Conservation (phyloP, 2,329 filamentous ascomycete genomes). For the Hypoxylon sp. region DNA sequence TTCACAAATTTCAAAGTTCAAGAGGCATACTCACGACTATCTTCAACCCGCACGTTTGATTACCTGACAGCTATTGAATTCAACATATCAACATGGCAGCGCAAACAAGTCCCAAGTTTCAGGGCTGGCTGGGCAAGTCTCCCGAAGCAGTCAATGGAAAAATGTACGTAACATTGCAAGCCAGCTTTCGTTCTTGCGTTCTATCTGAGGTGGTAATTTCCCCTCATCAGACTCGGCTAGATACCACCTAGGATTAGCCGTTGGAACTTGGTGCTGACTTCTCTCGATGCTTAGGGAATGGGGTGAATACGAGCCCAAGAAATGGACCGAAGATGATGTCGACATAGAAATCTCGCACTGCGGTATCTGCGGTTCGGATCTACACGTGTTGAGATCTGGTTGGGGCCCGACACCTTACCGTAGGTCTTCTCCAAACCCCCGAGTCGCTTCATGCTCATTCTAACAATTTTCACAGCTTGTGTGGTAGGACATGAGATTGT, state of each 20-base stretch:
- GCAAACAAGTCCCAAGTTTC: slow-evolving; percentile 58
- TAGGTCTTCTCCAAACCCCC: slow-evolving; percentile 45
- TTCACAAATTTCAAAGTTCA: not conserved
- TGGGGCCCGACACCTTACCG: slow-evolving; percentile 62
- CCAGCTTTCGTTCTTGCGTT: too few relatives aligned
- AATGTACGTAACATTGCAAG: slow-evolving; percentile 55
- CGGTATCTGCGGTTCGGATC: slow-evolving; percentile 74
- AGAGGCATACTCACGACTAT: not conserved
- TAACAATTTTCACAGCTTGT: slow-evolving; percentile 56
- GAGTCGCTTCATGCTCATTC: slow-evolving; percentile 24
- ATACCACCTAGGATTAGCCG: too few relatives aligned
- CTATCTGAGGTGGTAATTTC: too few relatives aligned
- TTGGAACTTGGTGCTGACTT: slow-evolving; percentile 5
- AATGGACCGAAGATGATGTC: slow-evolving; percentile 75
- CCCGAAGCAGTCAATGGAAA: slow-evolving; percentile 62
- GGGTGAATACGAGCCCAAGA: slow-evolving; percentile 72
- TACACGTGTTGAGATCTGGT: slow-evolving; percentile 71
- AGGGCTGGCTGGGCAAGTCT: slow-evolving; percentile 66
- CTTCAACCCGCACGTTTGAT: not conserved
- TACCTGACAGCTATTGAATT: not conserved
- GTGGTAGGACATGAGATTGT: slow-evolving; percentile 77
- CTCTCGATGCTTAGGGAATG: slow-evolving; percentile 53
- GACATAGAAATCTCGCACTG: slow-evolving; percentile 77
- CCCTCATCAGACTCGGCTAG: too few relatives aligned
- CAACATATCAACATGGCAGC: slow-evolving; percentile 32